Percentiles rank a stretch among this genome's conserved stretches.
phyloP scores from a whole-genome alignment of 116 monocot species.

The Zostera marina region DNA sequence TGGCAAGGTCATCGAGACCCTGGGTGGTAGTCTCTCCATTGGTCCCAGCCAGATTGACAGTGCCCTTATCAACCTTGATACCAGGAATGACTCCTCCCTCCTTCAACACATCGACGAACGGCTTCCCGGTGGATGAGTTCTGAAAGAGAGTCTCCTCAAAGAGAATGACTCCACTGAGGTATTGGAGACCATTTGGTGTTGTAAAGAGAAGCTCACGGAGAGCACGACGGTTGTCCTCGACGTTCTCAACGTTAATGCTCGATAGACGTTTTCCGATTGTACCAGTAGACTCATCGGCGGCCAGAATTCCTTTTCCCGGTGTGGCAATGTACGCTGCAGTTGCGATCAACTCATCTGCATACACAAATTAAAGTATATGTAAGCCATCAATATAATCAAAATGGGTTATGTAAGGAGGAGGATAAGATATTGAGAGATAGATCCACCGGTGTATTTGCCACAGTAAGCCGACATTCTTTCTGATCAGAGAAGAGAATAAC shows the following conservation, averaged over 20 bases:
- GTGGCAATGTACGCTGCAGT: conserved; percentile 18
- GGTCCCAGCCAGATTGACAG: conserved; percentile 22
- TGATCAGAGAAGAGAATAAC: no score
- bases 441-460: conserved; percentile 21
- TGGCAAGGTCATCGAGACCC: not conserved
- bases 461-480: conserved; percentile 18
- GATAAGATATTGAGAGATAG: no score
- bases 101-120: conserved; percentile 23
- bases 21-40: conserved; percentile 25
- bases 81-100: conserved; percentile 19
- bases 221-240: conserved; percentile 25
- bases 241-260: conserved; percentile 33
- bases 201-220: conserved; percentile 4
- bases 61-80: conserved; percentile 39
- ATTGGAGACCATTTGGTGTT: no score
- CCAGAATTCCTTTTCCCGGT: conserved; percentile 28
- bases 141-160: conserved; percentile 19
- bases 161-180: no score
- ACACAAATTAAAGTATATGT: not conserved
- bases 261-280: conserved; percentile 12
- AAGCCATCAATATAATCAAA: no score
- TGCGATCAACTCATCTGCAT: conserved; percentile 20
- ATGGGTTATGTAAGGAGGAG: no score
- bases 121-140: conserved; percentile 15
- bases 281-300: conserved; percentile 15